phyloP scores from a whole-genome alignment of 1,284 basidiomycete genomes.

The Sphaerobolus stellatus region DNA sequence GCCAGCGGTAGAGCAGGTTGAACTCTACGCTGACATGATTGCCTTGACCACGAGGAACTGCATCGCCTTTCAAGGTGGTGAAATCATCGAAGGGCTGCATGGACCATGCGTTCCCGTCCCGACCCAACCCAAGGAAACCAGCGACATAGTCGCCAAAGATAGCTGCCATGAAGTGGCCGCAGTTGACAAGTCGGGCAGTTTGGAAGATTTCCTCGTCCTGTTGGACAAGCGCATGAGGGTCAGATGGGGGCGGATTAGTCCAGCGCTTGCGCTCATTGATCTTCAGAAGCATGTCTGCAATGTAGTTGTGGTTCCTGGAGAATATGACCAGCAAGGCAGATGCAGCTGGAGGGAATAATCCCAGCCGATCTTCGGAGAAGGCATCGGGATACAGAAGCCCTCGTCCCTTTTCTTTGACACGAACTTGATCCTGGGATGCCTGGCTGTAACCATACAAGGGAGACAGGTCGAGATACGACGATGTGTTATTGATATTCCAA shows the following conservation, averaged over 20 bases:
- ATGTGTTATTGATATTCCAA: constrained; percentile 61
- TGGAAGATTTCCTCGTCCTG: constrained; percentile 67
- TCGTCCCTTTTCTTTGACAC: constrained; percentile 42
- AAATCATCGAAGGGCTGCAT: constrained; percentile 58
- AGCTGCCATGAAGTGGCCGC: constrained; percentile 57
- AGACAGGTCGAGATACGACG: constrained; percentile 67
- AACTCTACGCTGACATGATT: constrained; percentile 69
- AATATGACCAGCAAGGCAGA: constrained; percentile 70
- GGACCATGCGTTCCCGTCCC: constrained; percentile 58
- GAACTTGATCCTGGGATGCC: constrained; percentile 36
- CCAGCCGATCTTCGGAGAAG: constrained; percentile 52
- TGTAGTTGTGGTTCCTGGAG: constrained; percentile 72
- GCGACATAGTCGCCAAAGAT: constrained; percentile 61
- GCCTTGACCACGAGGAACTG: constrained; percentile 62
- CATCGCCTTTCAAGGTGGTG: constrained; percentile 33
- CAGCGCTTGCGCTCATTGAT: constrained; percentile 59
- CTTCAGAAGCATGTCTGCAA: constrained; percentile 65
- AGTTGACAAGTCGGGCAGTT: constrained; percentile 72
- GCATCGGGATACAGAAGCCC: constrained; percentile 44
- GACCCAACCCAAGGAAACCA: constrained; percentile 59
- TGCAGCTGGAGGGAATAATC: constrained; percentile 72
- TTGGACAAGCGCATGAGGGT: constrained; percentile 32
- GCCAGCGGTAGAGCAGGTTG: constrained; percentile 52
- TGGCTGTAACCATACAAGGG: constrained; percentile 39
- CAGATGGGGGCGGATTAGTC: constrained; percentile 32